A percentile compares a stretch with the other conserved stretches of the same genome.
Evolutionary conservation across 1,284 basidiomycete species (phyloP).

Genomic region (Cryptococcus wingfieldii): DNA sequence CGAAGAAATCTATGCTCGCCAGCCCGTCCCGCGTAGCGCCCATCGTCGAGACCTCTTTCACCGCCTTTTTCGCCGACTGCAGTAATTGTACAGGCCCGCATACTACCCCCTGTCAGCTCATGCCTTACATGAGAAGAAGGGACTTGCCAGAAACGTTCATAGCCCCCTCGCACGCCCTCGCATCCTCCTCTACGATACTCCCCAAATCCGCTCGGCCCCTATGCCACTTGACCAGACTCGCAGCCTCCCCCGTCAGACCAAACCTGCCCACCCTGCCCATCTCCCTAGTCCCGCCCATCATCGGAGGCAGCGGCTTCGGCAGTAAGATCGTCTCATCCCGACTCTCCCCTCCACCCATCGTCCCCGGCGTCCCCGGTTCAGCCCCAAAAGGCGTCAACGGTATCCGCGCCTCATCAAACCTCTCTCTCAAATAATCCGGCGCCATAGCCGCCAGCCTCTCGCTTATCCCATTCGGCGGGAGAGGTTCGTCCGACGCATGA

Average conservation of each 20-base stretch:
- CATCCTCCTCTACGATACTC: conserved; percentile 13
- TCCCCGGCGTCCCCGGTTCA: no score
- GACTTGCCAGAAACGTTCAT: conserved; percentile 20
- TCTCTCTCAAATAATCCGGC: no score
- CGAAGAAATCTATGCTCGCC: conserved; percentile 20
- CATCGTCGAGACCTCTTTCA: conserved; percentile 12
- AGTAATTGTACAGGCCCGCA: conserved; percentile 26
- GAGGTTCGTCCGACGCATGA: conserved; percentile 20
- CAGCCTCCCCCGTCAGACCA: conserved; percentile 9
- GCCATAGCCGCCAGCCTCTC: background rate
- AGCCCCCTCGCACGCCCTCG: background rate
- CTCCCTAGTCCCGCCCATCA: no score
- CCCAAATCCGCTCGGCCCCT: conserved; percentile 21
- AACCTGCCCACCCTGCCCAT: no score
- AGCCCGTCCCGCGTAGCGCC: conserved; percentile 17
- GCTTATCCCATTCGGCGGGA: conserved; percentile 5
- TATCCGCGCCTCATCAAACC: no score
- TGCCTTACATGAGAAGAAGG: background rate
- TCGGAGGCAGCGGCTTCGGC: no score
- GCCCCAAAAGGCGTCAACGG: no score
- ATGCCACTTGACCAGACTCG: conserved; percentile 10
- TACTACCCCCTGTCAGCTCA: conserved; percentile 7
- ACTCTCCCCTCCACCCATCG: no score
- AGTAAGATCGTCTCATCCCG: no score
- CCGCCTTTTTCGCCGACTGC: conserved; percentile 15